Conservation (phyloP, 2,329 filamentous ascomycete species). For the Paecilomyces formosus region DNA sequence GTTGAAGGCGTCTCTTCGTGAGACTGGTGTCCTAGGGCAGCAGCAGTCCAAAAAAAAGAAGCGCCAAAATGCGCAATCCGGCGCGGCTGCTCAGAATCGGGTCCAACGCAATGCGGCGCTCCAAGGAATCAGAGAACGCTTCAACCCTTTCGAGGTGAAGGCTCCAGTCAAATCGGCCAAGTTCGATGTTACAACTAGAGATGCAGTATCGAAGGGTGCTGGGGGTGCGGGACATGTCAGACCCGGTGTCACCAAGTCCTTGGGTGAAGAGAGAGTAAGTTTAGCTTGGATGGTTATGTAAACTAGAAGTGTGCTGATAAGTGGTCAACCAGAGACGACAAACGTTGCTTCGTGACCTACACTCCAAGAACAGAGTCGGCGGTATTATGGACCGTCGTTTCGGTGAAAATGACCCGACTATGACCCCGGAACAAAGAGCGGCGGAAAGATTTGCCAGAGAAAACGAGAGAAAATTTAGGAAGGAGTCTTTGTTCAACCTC, state of each 20-base stretch:
- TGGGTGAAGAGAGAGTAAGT: constrained; percentile 74
- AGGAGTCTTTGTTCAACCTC: constrained; percentile 76
- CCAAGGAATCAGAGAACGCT: constrained; percentile 82
- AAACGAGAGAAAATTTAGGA: constrained; percentile 71
- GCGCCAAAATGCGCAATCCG: constrained; percentile 62
- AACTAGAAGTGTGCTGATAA: not conserved
- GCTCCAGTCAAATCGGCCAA: constrained; percentile 69
- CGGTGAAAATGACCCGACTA: constrained; percentile 87
- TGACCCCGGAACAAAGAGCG: constrained; percentile 90
- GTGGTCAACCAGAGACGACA: constrained; percentile 53
- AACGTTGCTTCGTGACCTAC: constrained; percentile 84
- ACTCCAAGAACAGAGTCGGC: constrained; percentile 80
- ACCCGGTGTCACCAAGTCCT: constrained; percentile 75
- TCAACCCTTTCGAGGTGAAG: constrained; percentile 97
- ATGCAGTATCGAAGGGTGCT: constrained; percentile 39
- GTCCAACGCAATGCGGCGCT: constrained; percentile 70
- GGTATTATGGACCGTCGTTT: constrained; percentile 90
- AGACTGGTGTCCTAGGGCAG: constrained; percentile 82
- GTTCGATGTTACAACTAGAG: constrained; percentile 71
- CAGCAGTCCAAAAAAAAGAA: constrained; percentile 95
- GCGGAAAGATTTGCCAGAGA: constrained; percentile 84
- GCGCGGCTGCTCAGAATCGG: constrained; percentile 63
- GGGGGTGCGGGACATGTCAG: constrained; percentile 57
- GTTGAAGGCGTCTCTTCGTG: constrained; percentile 80
- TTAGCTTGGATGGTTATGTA: constrained; percentile 1